Conservation (phyloP, 257 asterid species). For the Nemophila menziesii region DNA sequence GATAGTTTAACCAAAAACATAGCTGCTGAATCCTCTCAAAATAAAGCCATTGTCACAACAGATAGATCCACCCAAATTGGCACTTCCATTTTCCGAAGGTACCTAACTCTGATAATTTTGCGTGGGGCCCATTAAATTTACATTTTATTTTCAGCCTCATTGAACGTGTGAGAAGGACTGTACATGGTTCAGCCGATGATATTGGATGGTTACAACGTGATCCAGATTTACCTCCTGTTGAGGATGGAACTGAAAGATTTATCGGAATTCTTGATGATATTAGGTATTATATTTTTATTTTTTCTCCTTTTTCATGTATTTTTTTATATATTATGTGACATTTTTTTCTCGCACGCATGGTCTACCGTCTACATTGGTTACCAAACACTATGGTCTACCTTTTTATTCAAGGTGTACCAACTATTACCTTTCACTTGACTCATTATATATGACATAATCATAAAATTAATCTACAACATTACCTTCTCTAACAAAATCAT, state of each 20-base stretch:
- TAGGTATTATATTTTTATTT: slow-evolving; percentile 33
- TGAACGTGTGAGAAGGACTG: slow-evolving; percentile 63
- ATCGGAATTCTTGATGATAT: slow-evolving; percentile 71
- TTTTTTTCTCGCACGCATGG: slow-evolving; percentile 69
- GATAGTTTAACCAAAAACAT: slow-evolving; percentile 33
- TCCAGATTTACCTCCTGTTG: slow-evolving; percentile 77
- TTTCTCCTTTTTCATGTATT: too few relatives aligned
- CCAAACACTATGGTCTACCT: slow-evolving; percentile 84
- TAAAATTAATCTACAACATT: too few relatives aligned
- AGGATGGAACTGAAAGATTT: slow-evolving; percentile 79
- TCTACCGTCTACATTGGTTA: slow-evolving; percentile 58
- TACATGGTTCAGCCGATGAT: slow-evolving; percentile 94
- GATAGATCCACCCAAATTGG: slow-evolving; percentile 42
- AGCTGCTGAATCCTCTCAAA: slow-evolving; percentile 30
- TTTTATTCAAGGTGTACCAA: slow-evolving; percentile 85
- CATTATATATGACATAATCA: too few relatives aligned
- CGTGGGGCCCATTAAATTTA: too few relatives aligned
- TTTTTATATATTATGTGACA: slow-evolving; percentile 1
- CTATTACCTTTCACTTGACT: slow-evolving; percentile 4
- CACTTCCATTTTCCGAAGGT: slow-evolving; percentile 71
- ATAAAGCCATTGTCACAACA: slow-evolving; percentile 20
- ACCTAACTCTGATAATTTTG: slow-evolving; percentile 9
- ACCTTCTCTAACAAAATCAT: too few relatives aligned
- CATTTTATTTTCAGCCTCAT: slow-evolving; percentile 18
- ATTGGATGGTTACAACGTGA: slow-evolving; percentile 85